Conservation (phyloP, 495 filamentous ascomycete species). For the Podospora tetraspora region DNA sequence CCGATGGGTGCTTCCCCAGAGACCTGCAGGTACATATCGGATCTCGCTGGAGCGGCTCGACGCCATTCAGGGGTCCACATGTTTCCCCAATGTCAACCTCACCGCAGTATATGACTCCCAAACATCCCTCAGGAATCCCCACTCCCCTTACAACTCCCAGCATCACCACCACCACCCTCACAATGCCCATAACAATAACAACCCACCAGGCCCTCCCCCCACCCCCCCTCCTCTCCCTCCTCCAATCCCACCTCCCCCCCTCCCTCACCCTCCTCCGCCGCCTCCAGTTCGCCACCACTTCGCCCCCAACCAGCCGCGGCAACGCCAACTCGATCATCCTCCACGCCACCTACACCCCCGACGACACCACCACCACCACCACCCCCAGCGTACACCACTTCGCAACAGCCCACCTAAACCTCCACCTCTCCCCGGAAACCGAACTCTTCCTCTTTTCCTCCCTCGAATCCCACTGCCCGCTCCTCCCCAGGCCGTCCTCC, state of each 20-base stretch:
- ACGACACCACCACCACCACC: constrained; percentile 13
- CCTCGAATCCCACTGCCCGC: constrained; percentile 33
- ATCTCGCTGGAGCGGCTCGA: background rate
- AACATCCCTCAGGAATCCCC: no score
- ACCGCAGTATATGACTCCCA: background rate
- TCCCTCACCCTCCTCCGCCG: constrained; percentile 54
- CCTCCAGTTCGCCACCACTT: constrained; percentile 47
- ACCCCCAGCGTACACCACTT: constrained; percentile 19
- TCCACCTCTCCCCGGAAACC: constrained; percentile 53
- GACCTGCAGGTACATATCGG: background rate
- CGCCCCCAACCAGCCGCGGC: constrained; percentile 15
- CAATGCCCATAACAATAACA: constrained; percentile 7
- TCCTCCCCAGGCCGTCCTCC: background rate
- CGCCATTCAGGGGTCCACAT: background rate
- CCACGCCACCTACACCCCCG: constrained; percentile 40
- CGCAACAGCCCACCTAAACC: constrained; percentile 54
- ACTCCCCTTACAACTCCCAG: no score
- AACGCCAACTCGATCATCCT: constrained; percentile 28
- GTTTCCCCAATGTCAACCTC: background rate
- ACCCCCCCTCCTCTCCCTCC: constrained; percentile 36
- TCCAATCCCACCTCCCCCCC: constrained; percentile 47
- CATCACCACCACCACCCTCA: background rate
- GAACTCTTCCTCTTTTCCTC: constrained; percentile 57
- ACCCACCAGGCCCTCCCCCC: constrained; percentile 26
- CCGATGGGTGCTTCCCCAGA: background rate